Evolutionary conservation across 2,329 filamentous ascomycete species (phyloP), one percentile per base, ranked within the genome.

Genomic region (Cladorrhinum sp.): DNA sequence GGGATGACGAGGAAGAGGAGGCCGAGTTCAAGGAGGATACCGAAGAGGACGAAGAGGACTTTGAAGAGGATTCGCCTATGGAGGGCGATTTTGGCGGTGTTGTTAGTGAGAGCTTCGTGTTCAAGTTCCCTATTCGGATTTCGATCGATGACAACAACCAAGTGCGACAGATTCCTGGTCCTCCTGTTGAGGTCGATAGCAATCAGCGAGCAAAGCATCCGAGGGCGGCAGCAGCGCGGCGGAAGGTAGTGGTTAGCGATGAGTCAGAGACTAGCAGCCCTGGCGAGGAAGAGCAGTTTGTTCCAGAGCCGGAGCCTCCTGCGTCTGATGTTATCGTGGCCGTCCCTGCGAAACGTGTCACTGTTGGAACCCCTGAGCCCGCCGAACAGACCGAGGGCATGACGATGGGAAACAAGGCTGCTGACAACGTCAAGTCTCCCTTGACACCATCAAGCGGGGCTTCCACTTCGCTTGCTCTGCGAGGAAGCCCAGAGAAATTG

Each of bases 1-100:
- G 87, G 10, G 90, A 89, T 59, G 90, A 92, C 61, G 89, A 82
- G 24, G 86, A 87, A n/a, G n/a, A n/a, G 24, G 87, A 87, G 5
- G 87, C 21, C 6, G 54, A 90, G 57, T 80, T 88, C 18, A 83
- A 85, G 0, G 80, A 84, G 57, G 83, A 83, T 50, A 78, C 78
- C 8, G 80, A 83, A 7, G 86, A 87, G 2, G 77, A 79, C 3
- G 84, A 84, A 28, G 80, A 85, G 1, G 79, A 82, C 16, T 77
- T 80, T n/a, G 83, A 42, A 21, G 67, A 71, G 28, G 84, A 82
- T 12, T 82, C 82, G 42, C 76, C 77, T 39, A 80, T 85, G 71
- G 78, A 78, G 10, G 83, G 86, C 21, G 80, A 82, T 53, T 68
- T 81, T 49, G 74, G 57, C 60, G 36, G 49, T 48, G 20, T 74